Evolutionary conservation across 176 grass and related monocot genomes (phyloP).

Genomic region (Juncus inflexus): DNA sequence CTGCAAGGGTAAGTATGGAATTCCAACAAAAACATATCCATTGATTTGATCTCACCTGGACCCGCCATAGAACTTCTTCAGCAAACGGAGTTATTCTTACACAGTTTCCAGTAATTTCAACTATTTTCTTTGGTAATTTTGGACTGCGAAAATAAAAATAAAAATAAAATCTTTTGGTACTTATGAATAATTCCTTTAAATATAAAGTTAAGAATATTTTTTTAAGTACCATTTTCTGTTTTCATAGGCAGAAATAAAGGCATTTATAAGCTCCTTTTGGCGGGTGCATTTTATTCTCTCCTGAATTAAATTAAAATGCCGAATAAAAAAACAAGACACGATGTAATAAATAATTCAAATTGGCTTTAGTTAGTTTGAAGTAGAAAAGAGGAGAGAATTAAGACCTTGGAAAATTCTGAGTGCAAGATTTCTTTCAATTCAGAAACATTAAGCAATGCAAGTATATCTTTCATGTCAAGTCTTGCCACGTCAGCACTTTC

Average conservation of each 20-base stretch:
- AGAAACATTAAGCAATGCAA: slow-evolving; percentile 71
- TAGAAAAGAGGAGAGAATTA: slow-evolving; percentile 22
- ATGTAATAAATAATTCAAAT: slow-evolving; percentile 6
- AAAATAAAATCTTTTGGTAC: slow-evolving; percentile 23
- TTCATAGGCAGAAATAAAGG: slow-evolving; percentile 47
- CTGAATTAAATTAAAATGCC: slow-evolving; percentile 35
- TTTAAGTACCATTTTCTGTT: slow-evolving; percentile 57
- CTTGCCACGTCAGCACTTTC: slow-evolving; percentile 34
- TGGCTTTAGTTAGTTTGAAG: slow-evolving; percentile 23
- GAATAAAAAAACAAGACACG: slow-evolving; percentile 31
- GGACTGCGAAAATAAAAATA: slow-evolving; percentile 39
- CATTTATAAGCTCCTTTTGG: slow-evolving; percentile 55
- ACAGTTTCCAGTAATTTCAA: slow-evolving; percentile 59
- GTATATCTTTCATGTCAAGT: slow-evolving; percentile 63
- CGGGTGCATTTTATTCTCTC: slow-evolving; percentile 39
- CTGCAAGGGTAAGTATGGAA: neutral
- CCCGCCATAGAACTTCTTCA: slow-evolving; percentile 72
- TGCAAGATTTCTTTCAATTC: slow-evolving; percentile 75
- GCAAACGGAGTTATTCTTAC: slow-evolving; percentile 52
- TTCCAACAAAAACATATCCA: neutral
- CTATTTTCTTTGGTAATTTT: slow-evolving; percentile 44
- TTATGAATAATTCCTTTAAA: slow-evolving; percentile 18
- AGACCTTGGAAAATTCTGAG: slow-evolving; percentile 58
- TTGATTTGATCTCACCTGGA: slow-evolving; percentile 49
- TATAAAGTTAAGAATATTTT: slow-evolving; percentile 29